Evolutionary conservation across 352 stramenopile species (phyloP).

Genomic region (Globisporangium heterothallicum): DNA sequence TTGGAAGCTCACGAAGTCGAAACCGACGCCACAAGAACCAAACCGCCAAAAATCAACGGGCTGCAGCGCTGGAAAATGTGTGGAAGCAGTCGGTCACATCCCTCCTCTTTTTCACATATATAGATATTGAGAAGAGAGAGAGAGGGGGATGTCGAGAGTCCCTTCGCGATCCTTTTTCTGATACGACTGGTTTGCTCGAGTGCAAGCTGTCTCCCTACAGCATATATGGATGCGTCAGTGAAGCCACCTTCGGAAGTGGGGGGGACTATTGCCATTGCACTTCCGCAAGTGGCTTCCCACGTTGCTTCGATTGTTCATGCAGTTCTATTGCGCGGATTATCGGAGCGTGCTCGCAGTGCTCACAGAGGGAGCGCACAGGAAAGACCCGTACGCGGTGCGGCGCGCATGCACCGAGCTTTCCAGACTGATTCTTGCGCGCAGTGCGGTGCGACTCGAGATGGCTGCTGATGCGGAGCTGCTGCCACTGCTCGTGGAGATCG

Average conservation of each 20-base stretch:
- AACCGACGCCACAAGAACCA: not conserved
- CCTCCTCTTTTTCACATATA: not conserved
- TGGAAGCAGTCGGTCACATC: not conserved
- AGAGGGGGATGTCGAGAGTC: not conserved
- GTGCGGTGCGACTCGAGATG: conserved; percentile 24
- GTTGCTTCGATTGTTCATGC: conserved; percentile 37
- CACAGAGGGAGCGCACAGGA: conserved; percentile 11
- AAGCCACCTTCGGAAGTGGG: no score
- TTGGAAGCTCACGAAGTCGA: no score
- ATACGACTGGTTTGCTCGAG: no score
- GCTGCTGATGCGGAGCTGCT: conserved; percentile 29
- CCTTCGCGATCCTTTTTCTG: no score
- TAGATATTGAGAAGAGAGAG: not conserved
- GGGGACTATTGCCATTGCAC: no score
- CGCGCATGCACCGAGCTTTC: conserved; percentile 46
- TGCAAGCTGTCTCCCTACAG: no score
- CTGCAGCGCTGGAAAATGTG: not conserved
- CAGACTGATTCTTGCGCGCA: conserved; percentile 34
- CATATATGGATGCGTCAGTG: no score
- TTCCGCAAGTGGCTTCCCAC: no score
- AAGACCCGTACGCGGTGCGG: conserved; percentile 47
- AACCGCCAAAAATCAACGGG: not conserved
- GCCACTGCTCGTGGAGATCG: conserved; percentile 18
- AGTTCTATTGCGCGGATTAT: conserved; percentile 51
- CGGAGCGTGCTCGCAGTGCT: conserved; percentile 29